These are phyloP conservation scores for Candida sp. DNA, from an alignment of 1,139 yeast genomes.

Conservation along the genomic window DNA sequence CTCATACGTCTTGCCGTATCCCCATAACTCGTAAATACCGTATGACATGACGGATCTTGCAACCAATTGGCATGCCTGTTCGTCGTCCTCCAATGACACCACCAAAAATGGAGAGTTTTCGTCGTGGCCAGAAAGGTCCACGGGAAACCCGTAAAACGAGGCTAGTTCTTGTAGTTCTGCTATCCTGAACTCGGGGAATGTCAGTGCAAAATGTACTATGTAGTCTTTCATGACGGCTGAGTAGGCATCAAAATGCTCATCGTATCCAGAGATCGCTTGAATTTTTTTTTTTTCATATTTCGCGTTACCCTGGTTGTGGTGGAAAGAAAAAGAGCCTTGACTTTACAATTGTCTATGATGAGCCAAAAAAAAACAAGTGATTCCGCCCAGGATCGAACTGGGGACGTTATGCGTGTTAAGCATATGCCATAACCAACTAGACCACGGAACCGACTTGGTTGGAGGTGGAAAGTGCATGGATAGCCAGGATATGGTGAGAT, in stretches of 20 bases:
- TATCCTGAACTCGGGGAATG: constrained; percentile 74
- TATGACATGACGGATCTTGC: constrained; percentile 70
- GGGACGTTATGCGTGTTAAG: constrained; percentile 99
- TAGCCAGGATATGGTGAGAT: no score
- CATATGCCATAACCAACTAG: constrained; percentile 99
- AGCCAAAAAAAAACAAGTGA: constrained; percentile 60
- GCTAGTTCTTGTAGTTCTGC: constrained; percentile 92
- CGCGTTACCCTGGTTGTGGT: neutral
- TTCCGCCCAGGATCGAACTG: constrained; percentile 99
- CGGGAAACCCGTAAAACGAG: constrained; percentile 52
- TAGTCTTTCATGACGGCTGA: constrained; percentile 53
- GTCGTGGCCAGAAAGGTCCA: constrained; percentile 66
- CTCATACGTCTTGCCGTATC: constrained; percentile 61
- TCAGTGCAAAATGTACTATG: constrained; percentile 82
- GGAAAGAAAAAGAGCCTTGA: no score
- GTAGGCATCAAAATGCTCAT: neutral
- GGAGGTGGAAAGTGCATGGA: no score
- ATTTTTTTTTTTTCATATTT: neutral
- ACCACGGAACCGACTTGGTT: constrained; percentile 81
- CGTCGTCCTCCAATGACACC: constrained; percentile 65
- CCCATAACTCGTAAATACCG: constrained; percentile 89
- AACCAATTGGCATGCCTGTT: constrained; percentile 68
- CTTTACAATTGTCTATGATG: no score
- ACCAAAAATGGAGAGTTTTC: constrained; percentile 72
- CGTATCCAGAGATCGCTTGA: neutral